Base-by-base conservation (phyloP, 164 flowering plant species). In the Liriodendron chinense region DNA sequence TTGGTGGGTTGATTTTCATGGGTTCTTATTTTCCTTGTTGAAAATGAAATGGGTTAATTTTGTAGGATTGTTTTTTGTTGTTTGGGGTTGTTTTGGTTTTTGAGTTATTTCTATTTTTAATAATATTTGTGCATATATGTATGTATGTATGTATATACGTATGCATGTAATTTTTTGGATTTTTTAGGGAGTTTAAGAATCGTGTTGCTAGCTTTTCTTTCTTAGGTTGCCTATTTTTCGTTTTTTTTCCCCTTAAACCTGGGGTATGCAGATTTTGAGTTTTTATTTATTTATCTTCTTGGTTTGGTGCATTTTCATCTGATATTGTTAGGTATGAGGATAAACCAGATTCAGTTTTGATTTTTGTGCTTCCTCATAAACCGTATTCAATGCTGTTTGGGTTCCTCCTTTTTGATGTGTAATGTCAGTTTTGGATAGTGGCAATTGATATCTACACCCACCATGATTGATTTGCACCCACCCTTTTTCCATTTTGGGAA, bases 261-360 rank as follows among this genome's bases (percentile, higher is more conserved):
- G 67, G 25, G 28, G 24, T 24, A 64, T n/a, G 12, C 22, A 50
- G 16, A 47, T 49, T 76, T 28, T 57, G 16, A 12, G 73, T 21
- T 20, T 26, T 56, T 10, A 57, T 20, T 68, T 34, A 18, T 23
- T 28, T 24, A 1, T 61, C 47, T 50, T 3, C 21, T 47, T 72
- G n/a, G 48, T 48, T 68, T 74, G 50, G 66, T 50, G 65, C 65
- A 53, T 34, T 48, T 65, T 25, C 70, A 71, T 47, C 26, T 56
- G 12, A 23, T 53, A n/a, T 9, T 65, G 73, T 48, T 69, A 65
- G 74, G 71, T 28, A 57, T 76, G 26, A 65, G 22, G 63, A 63
- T 50, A 65, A 64, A 23, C 43, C 43, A 34, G 5, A 34, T 34
- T 34, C 43, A 34, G 43, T 34, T 34, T 4, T 34, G 43, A 34